phyloP scores from a whole-genome alignment of 202 grass and related monocot genomes.

The Saccharum hybrid region DNA sequence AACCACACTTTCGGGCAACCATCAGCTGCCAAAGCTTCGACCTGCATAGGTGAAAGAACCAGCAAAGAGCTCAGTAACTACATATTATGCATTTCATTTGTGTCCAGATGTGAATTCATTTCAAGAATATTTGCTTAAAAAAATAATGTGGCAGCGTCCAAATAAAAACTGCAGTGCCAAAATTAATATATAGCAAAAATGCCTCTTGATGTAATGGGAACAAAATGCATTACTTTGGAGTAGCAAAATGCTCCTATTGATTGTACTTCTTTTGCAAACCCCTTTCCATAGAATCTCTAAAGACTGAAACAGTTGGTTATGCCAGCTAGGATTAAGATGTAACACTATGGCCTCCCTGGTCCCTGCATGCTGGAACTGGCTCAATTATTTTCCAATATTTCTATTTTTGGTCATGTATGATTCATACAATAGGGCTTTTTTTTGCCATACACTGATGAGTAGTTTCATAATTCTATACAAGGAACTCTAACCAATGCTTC shows the following conservation, averaged over 20 bases:
- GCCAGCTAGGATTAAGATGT: not conserved
- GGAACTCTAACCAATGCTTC: conserved; percentile 23
- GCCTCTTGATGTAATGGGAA: not conserved
- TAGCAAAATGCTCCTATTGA: not conserved
- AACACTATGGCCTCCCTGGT: no score
- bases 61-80: not conserved
- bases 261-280: not conserved
- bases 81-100: not conserved
- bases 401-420: not conserved
- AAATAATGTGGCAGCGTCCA: not conserved
- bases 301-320: conserved; percentile 4
- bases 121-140: conserved; percentile 34
- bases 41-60: conserved; percentile 61
- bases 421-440: conserved; percentile 21
- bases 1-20: conserved; percentile 84
- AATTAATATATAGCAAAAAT: conserved; percentile 1
- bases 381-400: conserved; percentile 4
- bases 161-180: not conserved
- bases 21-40: conserved; percentile 81
- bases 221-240: not conserved
- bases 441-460: no score
- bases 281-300: not conserved
- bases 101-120: not conserved
- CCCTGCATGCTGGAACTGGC: conserved; percentile 13
- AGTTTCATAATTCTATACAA: conserved; percentile 9